Conservation (phyloP, 257 asterid genomes). For the Catharanthus roseus region DNA sequence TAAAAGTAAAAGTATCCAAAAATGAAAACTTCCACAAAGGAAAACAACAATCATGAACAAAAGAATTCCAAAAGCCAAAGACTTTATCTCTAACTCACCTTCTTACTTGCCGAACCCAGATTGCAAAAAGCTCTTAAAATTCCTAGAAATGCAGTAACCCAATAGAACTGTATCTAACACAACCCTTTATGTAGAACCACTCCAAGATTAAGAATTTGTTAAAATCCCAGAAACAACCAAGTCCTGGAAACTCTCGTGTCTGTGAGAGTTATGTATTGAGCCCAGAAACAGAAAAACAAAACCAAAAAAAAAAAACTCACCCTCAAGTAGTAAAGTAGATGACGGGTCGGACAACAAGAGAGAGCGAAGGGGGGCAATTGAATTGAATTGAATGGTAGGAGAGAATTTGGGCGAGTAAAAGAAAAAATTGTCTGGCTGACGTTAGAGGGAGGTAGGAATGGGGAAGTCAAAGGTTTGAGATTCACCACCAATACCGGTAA, state of each 20-base stretch:
- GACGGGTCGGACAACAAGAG: background rate
- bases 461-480: conserved; percentile 20
- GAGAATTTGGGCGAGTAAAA: background rate
- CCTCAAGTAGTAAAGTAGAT: background rate
- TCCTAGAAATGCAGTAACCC: background rate
- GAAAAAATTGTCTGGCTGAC: conserved; percentile 17
- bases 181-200: background rate
- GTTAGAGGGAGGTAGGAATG: conserved; percentile 4
- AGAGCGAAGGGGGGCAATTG: background rate
- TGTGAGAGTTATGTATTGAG: background rate
- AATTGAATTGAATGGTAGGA: conserved; percentile 21
- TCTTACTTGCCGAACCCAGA: conserved; percentile 27
- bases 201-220: background rate
- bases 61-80: conserved; percentile 10
- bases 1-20: background rate
- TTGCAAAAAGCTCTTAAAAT: conserved; percentile 16
- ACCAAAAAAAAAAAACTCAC: background rate
- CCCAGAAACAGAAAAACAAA: background rate
- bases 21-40: background rate
- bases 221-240: background rate
- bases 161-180: conserved; percentile 11
- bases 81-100: conserved; percentile 26
- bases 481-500: conserved; percentile 12
- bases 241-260: background rate
- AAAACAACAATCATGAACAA: background rate